Conservation (phyloP, 352 stramenopile genomes). For the Pythium apleroticum region DNA sequence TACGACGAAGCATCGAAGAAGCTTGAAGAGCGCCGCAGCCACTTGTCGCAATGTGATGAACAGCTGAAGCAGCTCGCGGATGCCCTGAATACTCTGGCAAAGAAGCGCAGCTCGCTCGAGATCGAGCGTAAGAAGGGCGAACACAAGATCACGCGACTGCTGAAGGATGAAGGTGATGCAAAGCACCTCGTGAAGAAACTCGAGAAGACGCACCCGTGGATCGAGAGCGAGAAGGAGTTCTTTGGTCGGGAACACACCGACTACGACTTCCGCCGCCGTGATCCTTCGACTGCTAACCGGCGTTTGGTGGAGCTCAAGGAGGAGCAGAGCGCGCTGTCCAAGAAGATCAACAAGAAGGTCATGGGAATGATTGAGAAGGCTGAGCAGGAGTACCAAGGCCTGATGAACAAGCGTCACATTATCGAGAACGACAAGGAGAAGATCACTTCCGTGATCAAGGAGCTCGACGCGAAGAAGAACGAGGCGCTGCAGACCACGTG, state of each 20-base stretch:
- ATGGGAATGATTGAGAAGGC: conserved; percentile 99
- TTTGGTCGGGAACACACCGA: conserved; percentile 97
- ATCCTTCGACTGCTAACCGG: conserved; percentile 84
- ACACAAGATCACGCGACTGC: conserved; percentile 90
- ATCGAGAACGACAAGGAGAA: conserved; percentile 99
- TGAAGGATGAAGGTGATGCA: conserved; percentile 92
- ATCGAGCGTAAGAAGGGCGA: conserved; percentile 96
- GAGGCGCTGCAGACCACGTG: conserved; percentile 96
- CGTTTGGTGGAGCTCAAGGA: conserved; percentile 91
- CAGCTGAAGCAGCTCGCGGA: conserved; percentile 89
- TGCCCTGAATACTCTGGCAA: conserved; percentile 76
- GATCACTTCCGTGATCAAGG: conserved; percentile 98
- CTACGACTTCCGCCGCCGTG: conserved; percentile 95
- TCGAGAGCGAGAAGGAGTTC: conserved; percentile 96
- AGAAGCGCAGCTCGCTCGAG: conserved; percentile 87
- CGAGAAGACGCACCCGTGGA: conserved; percentile 95
- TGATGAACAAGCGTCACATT: conserved; percentile 97
- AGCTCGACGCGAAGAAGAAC: conserved; percentile 99
- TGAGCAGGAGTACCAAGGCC: conserved; percentile 97
- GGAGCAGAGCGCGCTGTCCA: conserved; percentile 92
- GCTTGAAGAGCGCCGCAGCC: conserved; percentile 64
- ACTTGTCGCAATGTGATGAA: conserved; percentile 86
- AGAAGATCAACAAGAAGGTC: conserved; percentile 99
- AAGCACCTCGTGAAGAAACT: conserved; percentile 91
- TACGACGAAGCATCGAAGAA: conserved; percentile 62